Percentiles rank a stretch among this genome's conserved stretches.
phyloP scores from a whole-genome alignment of 257 asterid genomes.

The Fraxinus americana region DNA sequence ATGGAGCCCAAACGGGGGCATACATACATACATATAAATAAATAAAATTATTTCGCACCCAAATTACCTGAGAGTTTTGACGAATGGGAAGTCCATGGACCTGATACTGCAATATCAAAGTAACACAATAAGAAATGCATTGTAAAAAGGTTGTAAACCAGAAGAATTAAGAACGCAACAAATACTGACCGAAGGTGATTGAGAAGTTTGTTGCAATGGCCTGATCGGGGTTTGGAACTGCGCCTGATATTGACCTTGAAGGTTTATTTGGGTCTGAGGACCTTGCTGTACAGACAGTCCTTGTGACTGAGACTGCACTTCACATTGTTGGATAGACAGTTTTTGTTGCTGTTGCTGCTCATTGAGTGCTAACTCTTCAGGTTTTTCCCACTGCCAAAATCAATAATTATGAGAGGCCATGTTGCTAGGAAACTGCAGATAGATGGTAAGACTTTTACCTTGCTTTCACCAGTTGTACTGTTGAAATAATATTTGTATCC shows the following conservation, averaged over 20 bases:
- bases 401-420: slow-evolving; percentile 20
- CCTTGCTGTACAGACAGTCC: slow-evolving; percentile 52
- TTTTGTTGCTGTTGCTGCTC: slow-evolving; percentile 56
- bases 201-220: slow-evolving; percentile 64
- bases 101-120: slow-evolving; percentile 57
- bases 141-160: background rate
- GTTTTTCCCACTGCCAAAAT: slow-evolving; percentile 85
- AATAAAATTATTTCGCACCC: background rate
- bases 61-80: slow-evolving; percentile 59
- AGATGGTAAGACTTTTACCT: slow-evolving; percentile 45
- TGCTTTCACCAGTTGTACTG: slow-evolving; percentile 90
- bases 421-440: slow-evolving; percentile 4
- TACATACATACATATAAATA: no score
- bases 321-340: slow-evolving; percentile 53
- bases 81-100: slow-evolving; percentile 55
- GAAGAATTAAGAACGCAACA: background rate
- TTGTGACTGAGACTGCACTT: slow-evolving; percentile 50
- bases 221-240: slow-evolving; percentile 54
- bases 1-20: no score
- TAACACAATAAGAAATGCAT: slow-evolving; percentile 25
- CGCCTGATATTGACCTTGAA: slow-evolving; percentile 54
- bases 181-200: slow-evolving; percentile 53
- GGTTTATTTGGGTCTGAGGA: slow-evolving; percentile 60
- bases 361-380: slow-evolving; percentile 61
- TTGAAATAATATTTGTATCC: slow-evolving; percentile 91